Evolutionary conservation across 208 protist species (phyloP).

Genomic region (Leishmania braziliensis): DNA sequence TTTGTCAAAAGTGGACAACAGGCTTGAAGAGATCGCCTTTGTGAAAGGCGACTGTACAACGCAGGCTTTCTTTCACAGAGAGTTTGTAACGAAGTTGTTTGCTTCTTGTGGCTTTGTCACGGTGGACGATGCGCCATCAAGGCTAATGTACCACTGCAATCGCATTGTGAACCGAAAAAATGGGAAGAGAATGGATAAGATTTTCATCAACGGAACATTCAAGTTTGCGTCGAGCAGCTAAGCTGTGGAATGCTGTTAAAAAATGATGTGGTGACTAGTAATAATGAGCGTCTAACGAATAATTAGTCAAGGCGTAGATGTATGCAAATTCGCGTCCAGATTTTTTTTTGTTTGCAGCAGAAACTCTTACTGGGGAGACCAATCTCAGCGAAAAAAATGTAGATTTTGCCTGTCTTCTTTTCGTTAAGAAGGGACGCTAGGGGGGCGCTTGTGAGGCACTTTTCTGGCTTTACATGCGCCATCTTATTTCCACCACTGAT

Average conservation of each 20-base stretch:
- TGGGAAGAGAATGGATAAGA: slow-evolving; percentile 82
- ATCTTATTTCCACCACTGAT: not conserved
- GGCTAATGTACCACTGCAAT: slow-evolving; percentile 80
- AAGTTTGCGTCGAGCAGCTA: slow-evolving; percentile 5
- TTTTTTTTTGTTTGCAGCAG: too few relatives aligned
- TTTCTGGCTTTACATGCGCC: not conserved
- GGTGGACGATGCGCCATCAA: slow-evolving; percentile 28
- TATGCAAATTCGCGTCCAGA: not conserved
- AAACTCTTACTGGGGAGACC: not conserved
- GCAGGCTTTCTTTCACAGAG: slow-evolving; percentile 75
- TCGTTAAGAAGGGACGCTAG: not conserved
- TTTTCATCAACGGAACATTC: slow-evolving; percentile 88
- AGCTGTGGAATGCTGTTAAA: not conserved
- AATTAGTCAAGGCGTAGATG: not conserved
- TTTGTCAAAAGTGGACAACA: slow-evolving; percentile 43
- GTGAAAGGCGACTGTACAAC: slow-evolving; percentile 74
- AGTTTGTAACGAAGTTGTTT: slow-evolving; percentile 53
- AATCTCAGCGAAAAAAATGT: not conserved
- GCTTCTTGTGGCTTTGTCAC: slow-evolving; percentile 45
- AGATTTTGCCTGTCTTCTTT: not conserved
- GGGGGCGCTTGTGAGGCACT: not conserved
- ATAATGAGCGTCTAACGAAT: not conserved
- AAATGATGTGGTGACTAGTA: too few relatives aligned
- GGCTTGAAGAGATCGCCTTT: slow-evolving; percentile 38
- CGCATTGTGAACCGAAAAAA: slow-evolving; percentile 85